These are phyloP conservation scores for Rhizopus sp. DNA, from an alignment of 371 early-diverging fungal species.

Conservation along the genomic window DNA sequence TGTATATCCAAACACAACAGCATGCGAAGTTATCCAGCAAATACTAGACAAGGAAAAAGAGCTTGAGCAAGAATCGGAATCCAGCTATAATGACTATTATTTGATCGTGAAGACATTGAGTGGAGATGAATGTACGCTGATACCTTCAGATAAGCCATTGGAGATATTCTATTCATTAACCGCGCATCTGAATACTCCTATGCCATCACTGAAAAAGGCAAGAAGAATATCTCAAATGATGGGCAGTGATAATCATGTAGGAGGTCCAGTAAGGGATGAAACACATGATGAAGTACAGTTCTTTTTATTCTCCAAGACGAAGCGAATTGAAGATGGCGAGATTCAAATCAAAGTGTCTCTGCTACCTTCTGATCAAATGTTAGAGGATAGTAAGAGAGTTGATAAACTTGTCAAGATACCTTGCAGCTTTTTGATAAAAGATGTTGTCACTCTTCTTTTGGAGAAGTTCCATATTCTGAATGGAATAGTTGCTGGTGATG, in stretches of 20 bases:
- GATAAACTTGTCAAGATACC: slow-evolving; percentile 46
- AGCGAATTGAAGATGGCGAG: slow-evolving; percentile 37
- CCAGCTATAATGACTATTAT: slow-evolving; percentile 35
- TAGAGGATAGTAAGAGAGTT: slow-evolving; percentile 27
- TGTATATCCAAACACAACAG: slow-evolving; percentile 51
- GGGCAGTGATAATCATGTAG: slow-evolving; percentile 42
- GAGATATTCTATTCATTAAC: slow-evolving; percentile 56
- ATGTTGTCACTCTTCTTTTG: slow-evolving; percentile 36
- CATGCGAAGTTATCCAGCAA: slow-evolving; percentile 55
- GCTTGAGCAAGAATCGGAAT: neutral
- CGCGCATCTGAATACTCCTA: slow-evolving; percentile 52
- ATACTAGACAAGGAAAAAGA: slow-evolving; percentile 25
- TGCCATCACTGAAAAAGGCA: slow-evolving; percentile 50
- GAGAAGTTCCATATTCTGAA: slow-evolving; percentile 55
- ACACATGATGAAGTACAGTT: slow-evolving; percentile 30
- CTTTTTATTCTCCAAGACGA: slow-evolving; percentile 39
- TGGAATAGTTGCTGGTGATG: slow-evolving; percentile 42
- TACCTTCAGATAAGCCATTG: slow-evolving; percentile 54
- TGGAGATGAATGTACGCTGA: slow-evolving; percentile 41
- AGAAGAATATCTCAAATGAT: slow-evolving; percentile 52
- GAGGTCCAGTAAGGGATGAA: slow-evolving; percentile 31
- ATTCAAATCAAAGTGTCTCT: slow-evolving; percentile 45
- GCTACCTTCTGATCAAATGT: slow-evolving; percentile 24
- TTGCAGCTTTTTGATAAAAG: slow-evolving; percentile 32
- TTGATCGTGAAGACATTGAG: slow-evolving; percentile 44